Conservation (phyloP, 768 basidiomycete species). For the Sistotremastrum suecicum region DNA sequence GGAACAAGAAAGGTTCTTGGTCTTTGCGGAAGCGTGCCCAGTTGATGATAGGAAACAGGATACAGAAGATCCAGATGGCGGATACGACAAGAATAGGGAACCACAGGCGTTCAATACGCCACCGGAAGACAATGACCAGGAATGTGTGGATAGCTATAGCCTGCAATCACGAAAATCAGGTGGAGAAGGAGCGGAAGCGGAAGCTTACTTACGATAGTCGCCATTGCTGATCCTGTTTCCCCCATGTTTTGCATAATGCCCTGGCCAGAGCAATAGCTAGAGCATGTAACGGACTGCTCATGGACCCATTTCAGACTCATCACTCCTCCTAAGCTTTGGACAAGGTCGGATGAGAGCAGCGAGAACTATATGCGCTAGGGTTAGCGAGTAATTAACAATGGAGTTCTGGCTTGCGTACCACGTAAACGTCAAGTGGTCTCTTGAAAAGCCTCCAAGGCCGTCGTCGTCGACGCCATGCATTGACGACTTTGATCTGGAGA, state of each 20-base stretch:
- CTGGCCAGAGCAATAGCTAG: slow-evolving; percentile 2
- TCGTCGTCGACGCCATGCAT: not conserved
- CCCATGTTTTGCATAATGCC: slow-evolving; percentile 28
- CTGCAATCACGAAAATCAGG: slow-evolving; percentile 9
- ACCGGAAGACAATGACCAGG: slow-evolving; percentile 16
- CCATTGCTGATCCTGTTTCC: slow-evolving; percentile 27
- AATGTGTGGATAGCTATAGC: slow-evolving; percentile 28
- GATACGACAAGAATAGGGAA: slow-evolving; percentile 15
- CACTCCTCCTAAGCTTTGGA: slow-evolving; percentile 25
- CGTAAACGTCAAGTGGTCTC: slow-evolving; percentile 26
- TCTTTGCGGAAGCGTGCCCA: slow-evolving; percentile 12
- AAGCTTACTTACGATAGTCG: slow-evolving; percentile 22
- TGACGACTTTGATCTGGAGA: too few species aligned
- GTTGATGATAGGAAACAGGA: slow-evolving; percentile 19
- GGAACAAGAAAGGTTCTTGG: slow-evolving; percentile 14
- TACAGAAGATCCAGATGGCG: slow-evolving; percentile 22
- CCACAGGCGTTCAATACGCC: slow-evolving; percentile 10
- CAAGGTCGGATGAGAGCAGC: slow-evolving; percentile 18
- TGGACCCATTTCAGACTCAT: slow-evolving; percentile 24
- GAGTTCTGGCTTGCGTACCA: slow-evolving; percentile 14
- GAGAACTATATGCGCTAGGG: slow-evolving; percentile 11
- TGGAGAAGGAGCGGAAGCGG: not conserved
- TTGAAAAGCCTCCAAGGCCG: slow-evolving; percentile 15
- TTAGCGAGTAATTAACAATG: not conserved
- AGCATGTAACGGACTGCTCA: not conserved